Conservation (phyloP, 2,329 filamentous ascomycete species). For the Verticillium tricorpus region DNA sequence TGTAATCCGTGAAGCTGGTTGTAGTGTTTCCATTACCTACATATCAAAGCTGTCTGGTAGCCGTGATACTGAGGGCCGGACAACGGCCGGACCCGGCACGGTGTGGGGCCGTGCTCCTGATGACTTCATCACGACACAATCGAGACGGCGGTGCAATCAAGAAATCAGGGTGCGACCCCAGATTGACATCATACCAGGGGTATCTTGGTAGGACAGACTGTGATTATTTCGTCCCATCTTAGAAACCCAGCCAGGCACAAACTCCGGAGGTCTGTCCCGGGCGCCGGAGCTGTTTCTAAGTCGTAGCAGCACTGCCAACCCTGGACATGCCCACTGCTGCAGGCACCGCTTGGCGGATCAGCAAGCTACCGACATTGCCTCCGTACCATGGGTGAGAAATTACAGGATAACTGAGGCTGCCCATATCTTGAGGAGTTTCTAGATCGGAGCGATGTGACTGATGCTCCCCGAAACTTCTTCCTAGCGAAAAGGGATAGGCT, state of each 20-base stretch:
- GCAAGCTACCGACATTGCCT: too few relatives aligned
- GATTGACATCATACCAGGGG: background rate
- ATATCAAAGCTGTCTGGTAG: too few relatives aligned
- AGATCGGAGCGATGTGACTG: background rate
- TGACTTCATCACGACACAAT: background rate
- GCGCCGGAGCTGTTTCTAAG: too few relatives aligned
- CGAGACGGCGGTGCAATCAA: background rate
- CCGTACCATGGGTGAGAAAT: too few relatives aligned
- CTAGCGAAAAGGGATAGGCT: background rate
- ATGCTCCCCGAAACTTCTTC: background rate
- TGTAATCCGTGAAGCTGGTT: too few relatives aligned
- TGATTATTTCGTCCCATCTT: background rate
- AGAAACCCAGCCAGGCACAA: background rate
- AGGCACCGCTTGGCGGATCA: too few relatives aligned
- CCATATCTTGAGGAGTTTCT: background rate
- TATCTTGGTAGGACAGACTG: background rate
- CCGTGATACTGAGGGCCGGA: too few relatives aligned
- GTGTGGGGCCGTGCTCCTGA: background rate
- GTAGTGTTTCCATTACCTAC: too few relatives aligned
- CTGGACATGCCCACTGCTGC: too few relatives aligned
- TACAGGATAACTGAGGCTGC: background rate
- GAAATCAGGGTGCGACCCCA: background rate
- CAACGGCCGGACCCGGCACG: background rate
- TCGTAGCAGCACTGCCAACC: too few relatives aligned
- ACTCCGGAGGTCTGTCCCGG: too few relatives aligned